Evolutionary conservation across 1,284 basidiomycete genomes (phyloP), one percentile per base, ranked within the genome.

Genomic region (Ustilago sp.): DNA sequence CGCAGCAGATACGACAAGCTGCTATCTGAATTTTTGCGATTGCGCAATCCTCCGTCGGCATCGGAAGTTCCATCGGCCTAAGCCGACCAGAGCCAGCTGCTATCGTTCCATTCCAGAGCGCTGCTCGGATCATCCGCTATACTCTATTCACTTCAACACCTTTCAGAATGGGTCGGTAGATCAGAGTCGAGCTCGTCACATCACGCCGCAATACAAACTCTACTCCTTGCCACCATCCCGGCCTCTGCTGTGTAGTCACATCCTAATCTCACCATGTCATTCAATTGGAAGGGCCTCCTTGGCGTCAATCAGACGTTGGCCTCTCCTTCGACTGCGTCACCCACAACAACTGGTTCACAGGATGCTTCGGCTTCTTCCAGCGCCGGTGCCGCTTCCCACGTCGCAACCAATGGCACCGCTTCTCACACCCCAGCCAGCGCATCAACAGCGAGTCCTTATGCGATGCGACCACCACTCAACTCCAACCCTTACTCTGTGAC

Each of bases 241-340:
- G 15, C 38, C 11, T 11, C 52, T 28, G 23, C 23, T 28, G 23
- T 28, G 23, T 19, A 45, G 43, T 19, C 43, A 31, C 34, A 41
- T 17, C 13, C 36, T 8, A 19, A n/a, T 31, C 11, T 15, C 53
- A 52, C 41, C 59, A 84, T 83, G 83, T 85, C 83, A 17, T 85
- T 83, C 64, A 81, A 77, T 39, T 83, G 82, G 82, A 81, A 80
- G 60, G 77, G 80, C 47, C 74, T 83, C 15, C 61, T 84, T n/a
- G 79, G 80, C 67, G 80, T 76, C 43, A 74, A 66, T 11, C 61
- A 59, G 50, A 51, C 39, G 11, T 66, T 63, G 35, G 52, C 64
- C 19, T 55, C 67, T 9, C 68, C 75, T 23, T 65, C 72, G 4
- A 35, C 55, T 28, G 45, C 60, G 15, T 57, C 67, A 19, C 51